Percentiles rank a stretch among this genome's conserved stretches.
phyloP scores from a whole-genome alignment of 1,284 basidiomycete species.

The Apiotrichum akiyoshidainum region DNA sequence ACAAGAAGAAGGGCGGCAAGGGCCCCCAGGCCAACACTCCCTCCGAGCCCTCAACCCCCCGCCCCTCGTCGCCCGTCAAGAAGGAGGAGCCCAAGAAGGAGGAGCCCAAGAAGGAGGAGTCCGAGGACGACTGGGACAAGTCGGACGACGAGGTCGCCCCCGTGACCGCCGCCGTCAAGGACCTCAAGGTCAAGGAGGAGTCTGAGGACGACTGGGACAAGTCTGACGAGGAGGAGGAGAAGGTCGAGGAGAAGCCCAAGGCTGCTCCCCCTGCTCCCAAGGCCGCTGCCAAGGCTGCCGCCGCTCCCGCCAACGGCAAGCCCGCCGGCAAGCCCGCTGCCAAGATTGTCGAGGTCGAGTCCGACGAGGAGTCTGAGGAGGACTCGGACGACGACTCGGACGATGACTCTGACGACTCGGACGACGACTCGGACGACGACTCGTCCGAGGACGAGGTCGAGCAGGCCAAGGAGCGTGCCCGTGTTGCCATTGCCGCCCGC shows the following conservation, averaged over 20 bases:
- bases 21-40: conserved; percentile 27
- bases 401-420: conserved; percentile 51
- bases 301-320: conserved; percentile 4
- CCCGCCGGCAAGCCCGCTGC: conserved; percentile 15
- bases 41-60: conserved; percentile 41
- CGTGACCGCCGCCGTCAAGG: conserved; percentile 34
- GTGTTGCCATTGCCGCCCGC: conserved; percentile 72
- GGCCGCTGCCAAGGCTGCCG: conserved; percentile 11
- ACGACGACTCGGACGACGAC: conserved; percentile 52
- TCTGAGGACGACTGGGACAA: conserved; percentile 72
- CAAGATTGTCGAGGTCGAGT: conserved; percentile 17
- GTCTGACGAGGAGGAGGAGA: conserved; percentile 53
- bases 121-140: conserved; percentile 71
- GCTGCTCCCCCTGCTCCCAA: conserved; percentile 16
- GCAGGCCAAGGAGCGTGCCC: conserved; percentile 78
- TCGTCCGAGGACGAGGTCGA: conserved; percentile 64
- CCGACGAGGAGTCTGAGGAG: conserved; percentile 35
- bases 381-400: conserved; percentile 48
- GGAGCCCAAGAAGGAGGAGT: conserved; percentile 30
- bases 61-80: conserved; percentile 25
- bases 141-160: conserved; percentile 50
- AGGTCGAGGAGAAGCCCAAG: conserved; percentile 20
- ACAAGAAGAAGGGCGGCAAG: conserved; percentile 65
- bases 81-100: conserved; percentile 6
- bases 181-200: conserved; percentile 39